Percentiles rank a stretch among this genome's conserved stretches.
phyloP scores from a whole-genome alignment of 1,284 basidiomycete species.

The Irpex sp. region DNA sequence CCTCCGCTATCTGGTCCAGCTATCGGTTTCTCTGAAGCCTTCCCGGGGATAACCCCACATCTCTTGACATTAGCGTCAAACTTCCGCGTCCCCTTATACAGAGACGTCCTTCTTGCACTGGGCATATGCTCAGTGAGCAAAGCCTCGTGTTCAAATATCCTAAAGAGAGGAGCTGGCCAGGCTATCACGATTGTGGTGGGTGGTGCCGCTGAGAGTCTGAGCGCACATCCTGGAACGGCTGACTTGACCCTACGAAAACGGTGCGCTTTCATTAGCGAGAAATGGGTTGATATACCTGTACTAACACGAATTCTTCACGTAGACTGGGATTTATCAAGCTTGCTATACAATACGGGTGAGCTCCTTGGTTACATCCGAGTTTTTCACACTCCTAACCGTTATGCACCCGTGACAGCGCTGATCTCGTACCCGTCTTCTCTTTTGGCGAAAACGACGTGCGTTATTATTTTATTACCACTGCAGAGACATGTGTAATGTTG shows the following conservation, averaged over 20 bases:
- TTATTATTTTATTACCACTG: neutral
- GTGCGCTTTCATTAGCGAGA: constrained; percentile 32
- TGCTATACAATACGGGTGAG: constrained; percentile 87
- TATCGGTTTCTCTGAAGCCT: constrained; percentile 87
- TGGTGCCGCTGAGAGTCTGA: constrained; percentile 92
- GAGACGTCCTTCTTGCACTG: constrained; percentile 83
- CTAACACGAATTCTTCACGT: constrained; percentile 4
- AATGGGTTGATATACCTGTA: neutral
- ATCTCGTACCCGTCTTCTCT: constrained; percentile 92
- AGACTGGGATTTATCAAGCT: constrained; percentile 95
- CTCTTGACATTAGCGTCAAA: constrained; percentile 90
- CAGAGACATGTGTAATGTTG: too few relatives aligned
- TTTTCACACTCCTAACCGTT: neutral
- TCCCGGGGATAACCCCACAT: constrained; percentile 91
- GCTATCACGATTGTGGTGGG: constrained; percentile 96
- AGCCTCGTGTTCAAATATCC: constrained; percentile 85
- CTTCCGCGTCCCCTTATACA: constrained; percentile 91
- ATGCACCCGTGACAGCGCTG: constrained; percentile 53
- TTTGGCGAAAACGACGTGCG: constrained; percentile 97
- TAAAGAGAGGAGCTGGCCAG: constrained; percentile 67
- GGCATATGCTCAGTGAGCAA: constrained; percentile 94
- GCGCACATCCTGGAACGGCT: constrained; percentile 91
- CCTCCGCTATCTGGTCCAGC: constrained; percentile 42
- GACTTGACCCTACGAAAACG: constrained; percentile 87
- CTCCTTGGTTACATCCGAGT: neutral